Evolutionary conservation across 108 stramenopile genomes (phyloP).

Genomic region (Skeletonema grethae): DNA sequence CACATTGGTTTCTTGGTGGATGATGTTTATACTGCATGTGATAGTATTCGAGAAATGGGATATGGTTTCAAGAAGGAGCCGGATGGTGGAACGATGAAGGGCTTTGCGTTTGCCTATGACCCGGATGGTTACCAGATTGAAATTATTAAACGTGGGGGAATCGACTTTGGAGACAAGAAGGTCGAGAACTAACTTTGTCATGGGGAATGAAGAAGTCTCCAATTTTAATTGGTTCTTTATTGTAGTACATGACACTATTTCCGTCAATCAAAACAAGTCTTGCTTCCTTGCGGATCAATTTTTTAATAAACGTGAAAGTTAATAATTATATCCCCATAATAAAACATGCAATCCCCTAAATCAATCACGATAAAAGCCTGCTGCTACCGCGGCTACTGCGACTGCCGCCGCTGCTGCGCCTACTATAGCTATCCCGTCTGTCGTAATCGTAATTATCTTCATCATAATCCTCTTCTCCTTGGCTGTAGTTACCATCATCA

Average conservation of each 20-base stretch:
- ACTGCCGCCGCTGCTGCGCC: background rate
- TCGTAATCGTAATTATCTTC: background rate
- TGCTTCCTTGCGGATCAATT: background rate
- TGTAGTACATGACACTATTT: no score
- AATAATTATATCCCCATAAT: background rate
- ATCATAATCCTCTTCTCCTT: background rate
- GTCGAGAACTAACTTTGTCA: slow-evolving; percentile 10
- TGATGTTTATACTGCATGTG: slow-evolving; percentile 94
- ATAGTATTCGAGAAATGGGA: slow-evolving; percentile 74
- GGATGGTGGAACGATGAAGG: slow-evolving; percentile 88
- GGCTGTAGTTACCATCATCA: background rate
- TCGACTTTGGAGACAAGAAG: slow-evolving; percentile 76
- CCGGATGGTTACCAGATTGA: slow-evolving; percentile 89
- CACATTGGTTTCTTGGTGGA: slow-evolving; percentile 97
- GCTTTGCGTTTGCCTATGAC: slow-evolving; percentile 86
- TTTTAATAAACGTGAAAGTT: background rate
- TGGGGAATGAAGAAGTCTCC: no score
- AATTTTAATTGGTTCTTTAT: no score
- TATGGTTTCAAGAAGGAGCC: slow-evolving; percentile 85
- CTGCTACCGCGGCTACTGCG: background rate
- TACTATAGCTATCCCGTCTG: background rate
- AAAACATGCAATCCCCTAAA: background rate
- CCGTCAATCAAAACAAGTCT: no score
- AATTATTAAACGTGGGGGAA: slow-evolving; percentile 79
- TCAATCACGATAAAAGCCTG: background rate